These are phyloP conservation scores for Botrytis fabae DNA, from an alignment of 2,329 filamentous ascomycete species.

Conservation along the genomic window DNA sequence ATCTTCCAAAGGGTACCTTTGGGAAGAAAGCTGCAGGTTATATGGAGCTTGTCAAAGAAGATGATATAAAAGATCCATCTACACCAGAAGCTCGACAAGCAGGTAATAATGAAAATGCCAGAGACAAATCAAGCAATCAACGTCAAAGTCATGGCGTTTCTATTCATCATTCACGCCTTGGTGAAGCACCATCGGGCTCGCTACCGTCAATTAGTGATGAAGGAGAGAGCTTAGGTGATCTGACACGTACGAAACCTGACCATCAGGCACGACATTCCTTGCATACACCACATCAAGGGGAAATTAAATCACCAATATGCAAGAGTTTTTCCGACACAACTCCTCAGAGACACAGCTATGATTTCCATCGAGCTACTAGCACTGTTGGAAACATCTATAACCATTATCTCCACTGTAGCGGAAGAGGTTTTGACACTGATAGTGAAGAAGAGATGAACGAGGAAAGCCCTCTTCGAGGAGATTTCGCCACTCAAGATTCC, in stretches of 20 bases:
- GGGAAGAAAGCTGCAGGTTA: not conserved
- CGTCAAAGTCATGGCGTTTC: slow-evolving; percentile 15
- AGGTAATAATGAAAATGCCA: not conserved
- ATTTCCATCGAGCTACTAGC: slow-evolving; percentile 31
- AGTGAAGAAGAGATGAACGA: slow-evolving; percentile 22
- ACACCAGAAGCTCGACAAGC: slow-evolving; percentile 7
- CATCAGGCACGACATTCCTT: slow-evolving; percentile 13
- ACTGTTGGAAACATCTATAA: slow-evolving; percentile 38
- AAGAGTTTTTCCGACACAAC: slow-evolving; percentile 23
- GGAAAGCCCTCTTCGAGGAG: slow-evolving; percentile 14
- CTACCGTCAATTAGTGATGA: slow-evolving; percentile 19
- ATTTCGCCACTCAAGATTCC: not conserved
- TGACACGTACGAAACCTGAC: slow-evolving; percentile 4
- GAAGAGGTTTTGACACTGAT: slow-evolving; percentile 12
- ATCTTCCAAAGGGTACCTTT: slow-evolving; percentile 4
- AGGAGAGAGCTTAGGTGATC: slow-evolving; percentile 13
- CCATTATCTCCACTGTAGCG: slow-evolving; percentile 31
- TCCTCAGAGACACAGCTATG: slow-evolving; percentile 22
- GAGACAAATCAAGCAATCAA: slow-evolving; percentile 8
- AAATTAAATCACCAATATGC: slow-evolving; percentile 19
- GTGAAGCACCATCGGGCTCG: slow-evolving; percentile 20
- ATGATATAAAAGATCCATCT: not conserved
- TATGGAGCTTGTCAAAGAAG: slow-evolving; percentile 3
- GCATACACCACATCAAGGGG: slow-evolving; percentile 15
- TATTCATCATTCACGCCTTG: slow-evolving; percentile 21